phyloP scores from a whole-genome alignment of 306 rosid species.

The Medicago arabica region DNA sequence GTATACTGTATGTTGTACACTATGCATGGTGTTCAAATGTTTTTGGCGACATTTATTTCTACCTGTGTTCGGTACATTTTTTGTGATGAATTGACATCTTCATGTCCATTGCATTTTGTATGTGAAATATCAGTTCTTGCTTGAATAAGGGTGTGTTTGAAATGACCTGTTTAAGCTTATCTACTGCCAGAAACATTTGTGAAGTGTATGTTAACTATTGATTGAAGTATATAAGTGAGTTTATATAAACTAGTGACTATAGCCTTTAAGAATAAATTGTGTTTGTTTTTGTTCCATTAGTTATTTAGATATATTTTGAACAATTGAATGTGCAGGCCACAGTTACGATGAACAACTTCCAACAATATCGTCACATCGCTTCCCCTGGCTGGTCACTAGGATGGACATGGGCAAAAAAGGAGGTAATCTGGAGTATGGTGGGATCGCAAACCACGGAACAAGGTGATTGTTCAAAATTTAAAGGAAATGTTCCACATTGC shows the following conservation, averaged over 20 bases:
- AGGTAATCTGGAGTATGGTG: conserved; percentile 83
- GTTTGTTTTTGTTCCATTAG: conserved; percentile 16
- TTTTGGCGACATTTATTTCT: conserved; percentile 22
- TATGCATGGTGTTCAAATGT: conserved; percentile 1
- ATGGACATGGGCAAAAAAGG: conserved; percentile 93
- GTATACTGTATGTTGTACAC: conserved; percentile 9
- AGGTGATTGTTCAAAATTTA: conserved; percentile 88
- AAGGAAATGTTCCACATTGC: conserved; percentile 66
- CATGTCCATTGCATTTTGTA: conserved; percentile 4
- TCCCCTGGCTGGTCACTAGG: conserved; percentile 84
- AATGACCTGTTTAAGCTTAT: no score
- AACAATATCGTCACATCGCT: conserved; percentile 76
- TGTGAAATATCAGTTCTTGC: background rate
- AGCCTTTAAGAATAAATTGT: conserved; percentile 20
- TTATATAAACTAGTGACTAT: background rate
- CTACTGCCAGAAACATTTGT: no score
- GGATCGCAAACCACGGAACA: conserved; percentile 88
- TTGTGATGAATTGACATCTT: conserved; percentile 25
- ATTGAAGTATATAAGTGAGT: background rate
- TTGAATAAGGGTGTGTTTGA: no score
- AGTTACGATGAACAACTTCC: conserved; percentile 82
- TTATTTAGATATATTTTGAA: conserved; percentile 33
- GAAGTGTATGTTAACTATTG: conserved; percentile 9
- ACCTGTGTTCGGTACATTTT: background rate
- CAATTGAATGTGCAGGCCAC: conserved; percentile 61